A percentile compares a stretch with the other conserved stretches of the same genome.
These are phyloP conservation scores for Lodderomyces orthopsilosis DNA, from an alignment of 1,139 yeast species.

Conservation along the genomic window DNA sequence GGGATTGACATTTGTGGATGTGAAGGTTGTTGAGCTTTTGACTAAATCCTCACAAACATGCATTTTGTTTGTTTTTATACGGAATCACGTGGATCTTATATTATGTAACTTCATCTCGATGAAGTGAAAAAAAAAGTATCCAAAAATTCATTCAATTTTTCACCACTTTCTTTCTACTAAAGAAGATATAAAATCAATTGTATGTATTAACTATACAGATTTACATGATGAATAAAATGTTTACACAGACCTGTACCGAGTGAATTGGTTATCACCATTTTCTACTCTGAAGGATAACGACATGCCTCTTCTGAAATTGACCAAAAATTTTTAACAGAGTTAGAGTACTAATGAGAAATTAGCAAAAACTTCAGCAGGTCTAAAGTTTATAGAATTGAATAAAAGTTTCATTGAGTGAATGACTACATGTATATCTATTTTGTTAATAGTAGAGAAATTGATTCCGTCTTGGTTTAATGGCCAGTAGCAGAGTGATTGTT, in stretches of 20 bases:
- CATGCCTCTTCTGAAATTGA: slow-evolving; percentile 32
- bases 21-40: too few species aligned
- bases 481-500: too few species aligned
- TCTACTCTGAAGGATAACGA: slow-evolving; percentile 33
- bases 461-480: too few species aligned
- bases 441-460: too few species aligned
- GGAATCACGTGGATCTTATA: too few species aligned
- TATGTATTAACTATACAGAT: neutral
- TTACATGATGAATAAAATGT: slow-evolving; percentile 18
- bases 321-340: neutral
- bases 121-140: neutral
- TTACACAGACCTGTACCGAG: slow-evolving; percentile 66
- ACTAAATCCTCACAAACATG: too few species aligned
- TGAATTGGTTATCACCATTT: slow-evolving; percentile 7
- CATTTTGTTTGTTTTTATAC: too few species aligned
- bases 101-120: slow-evolving; percentile 1
- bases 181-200: neutral
- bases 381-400: slow-evolving; percentile 1
- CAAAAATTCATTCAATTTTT: neutral
- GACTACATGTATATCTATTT: neutral
- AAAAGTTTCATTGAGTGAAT: neutral
- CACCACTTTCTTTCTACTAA: neutral
- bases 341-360: neutral
- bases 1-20: slow-evolving; percentile 6
- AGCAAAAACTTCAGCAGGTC: neutral